phyloP scores from a whole-genome alignment of 164 flowering plant species.

The Vitis rupestris region DNA sequence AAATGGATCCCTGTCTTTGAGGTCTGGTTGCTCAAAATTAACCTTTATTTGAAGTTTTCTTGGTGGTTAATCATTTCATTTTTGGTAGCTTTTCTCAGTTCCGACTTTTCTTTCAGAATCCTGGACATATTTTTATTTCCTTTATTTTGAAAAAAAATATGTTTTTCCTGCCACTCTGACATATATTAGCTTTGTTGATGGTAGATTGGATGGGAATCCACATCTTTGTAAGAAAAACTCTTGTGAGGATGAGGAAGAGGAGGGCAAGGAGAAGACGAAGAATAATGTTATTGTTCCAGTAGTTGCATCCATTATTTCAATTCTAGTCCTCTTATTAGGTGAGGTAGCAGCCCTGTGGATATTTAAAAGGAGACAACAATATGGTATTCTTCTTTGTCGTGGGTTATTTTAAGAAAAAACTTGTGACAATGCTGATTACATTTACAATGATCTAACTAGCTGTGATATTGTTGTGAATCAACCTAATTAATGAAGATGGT shows the following conservation, averaged over 20 bases:
- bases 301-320: neutral
- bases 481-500: neutral
- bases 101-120: too few species aligned
- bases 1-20: constrained; percentile 17
- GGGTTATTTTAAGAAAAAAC: neutral
- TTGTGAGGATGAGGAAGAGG: neutral
- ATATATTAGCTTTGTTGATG: neutral
- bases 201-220: constrained; percentile 23
- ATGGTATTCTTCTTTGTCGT: too few species aligned
- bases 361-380: neutral
- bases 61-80: too few species aligned
- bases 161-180: too few species aligned
- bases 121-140: neutral
- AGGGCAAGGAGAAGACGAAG: neutral
- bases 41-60: too few species aligned
- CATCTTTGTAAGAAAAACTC: constrained; percentile 8
- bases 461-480: too few species aligned
- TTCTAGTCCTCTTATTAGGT: neutral
- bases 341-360: neutral
- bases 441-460: neutral
- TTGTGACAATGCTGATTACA: neutral
- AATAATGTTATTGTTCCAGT: constrained; percentile 1
- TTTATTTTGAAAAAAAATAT: too few species aligned
- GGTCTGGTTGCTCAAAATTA: too few species aligned
- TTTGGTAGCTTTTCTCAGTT: too few species aligned